Evolutionary conservation across 2,329 filamentous ascomycete genomes (phyloP).

Genomic region (Phialocephala subalpina): DNA sequence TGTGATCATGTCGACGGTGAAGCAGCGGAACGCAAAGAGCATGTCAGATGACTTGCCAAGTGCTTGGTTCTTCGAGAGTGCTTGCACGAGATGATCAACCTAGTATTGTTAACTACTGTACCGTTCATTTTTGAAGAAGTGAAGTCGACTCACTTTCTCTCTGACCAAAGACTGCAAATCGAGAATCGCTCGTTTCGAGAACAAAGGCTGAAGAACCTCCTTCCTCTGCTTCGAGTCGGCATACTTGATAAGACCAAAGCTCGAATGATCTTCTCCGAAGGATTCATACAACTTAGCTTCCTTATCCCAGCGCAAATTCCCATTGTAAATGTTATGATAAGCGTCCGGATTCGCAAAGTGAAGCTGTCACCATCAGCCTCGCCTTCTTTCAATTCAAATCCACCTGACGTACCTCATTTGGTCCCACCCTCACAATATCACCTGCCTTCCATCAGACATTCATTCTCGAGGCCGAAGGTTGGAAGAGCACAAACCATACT

Average conservation of each 20-base stretch:
- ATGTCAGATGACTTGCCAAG: constrained; percentile 41
- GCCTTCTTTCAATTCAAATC: not conserved
- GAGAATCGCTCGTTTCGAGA: constrained; percentile 49
- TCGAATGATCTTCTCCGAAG: constrained; percentile 52
- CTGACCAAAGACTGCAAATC: constrained; percentile 47
- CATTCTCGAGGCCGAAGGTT: not conserved
- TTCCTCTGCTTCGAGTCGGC: constrained; percentile 50
- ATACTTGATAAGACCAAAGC: constrained; percentile 51
- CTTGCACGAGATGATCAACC: constrained; percentile 44
- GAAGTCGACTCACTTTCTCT: constrained; percentile 41
- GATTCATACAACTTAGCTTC: constrained; percentile 48
- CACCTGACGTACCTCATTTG: constrained; percentile 54
- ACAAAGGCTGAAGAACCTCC: constrained; percentile 50
- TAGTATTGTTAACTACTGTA: constrained; percentile 22
- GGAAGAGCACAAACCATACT: constrained; percentile 43
- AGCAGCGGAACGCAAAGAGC: constrained; percentile 46
- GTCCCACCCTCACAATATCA: constrained; percentile 76
- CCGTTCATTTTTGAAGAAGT: not conserved
- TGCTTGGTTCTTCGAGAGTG: constrained; percentile 39
- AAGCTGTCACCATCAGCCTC: constrained; percentile 41
- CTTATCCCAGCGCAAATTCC: constrained; percentile 51
- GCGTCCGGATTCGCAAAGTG: constrained; percentile 51
- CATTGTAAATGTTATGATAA: constrained; percentile 53
- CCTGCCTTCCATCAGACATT: constrained; percentile 57
- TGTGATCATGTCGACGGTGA: constrained; percentile 49